Evolutionary conservation across 2,329 filamentous ascomycete species (phyloP).

Genomic region (Apiospora kogelbergensis): DNA sequence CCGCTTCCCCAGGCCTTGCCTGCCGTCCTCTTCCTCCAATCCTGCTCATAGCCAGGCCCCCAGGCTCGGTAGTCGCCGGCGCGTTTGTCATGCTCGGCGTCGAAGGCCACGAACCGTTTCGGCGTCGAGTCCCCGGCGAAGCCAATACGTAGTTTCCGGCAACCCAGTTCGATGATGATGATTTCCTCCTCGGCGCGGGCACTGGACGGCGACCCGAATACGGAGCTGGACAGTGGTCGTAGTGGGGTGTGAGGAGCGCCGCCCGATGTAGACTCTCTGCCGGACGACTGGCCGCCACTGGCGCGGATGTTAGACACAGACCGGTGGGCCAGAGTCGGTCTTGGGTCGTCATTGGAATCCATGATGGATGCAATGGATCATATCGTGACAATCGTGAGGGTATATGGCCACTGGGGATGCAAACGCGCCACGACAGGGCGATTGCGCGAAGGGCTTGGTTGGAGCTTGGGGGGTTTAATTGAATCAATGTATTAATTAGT

Average conservation of each 20-base stretch:
- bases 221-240: slow-evolving; percentile 50
- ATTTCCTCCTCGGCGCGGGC: slow-evolving; percentile 79
- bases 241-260: slow-evolving; percentile 61
- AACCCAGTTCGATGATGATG: slow-evolving; percentile 79
- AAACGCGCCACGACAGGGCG: neutral
- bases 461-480: neutral
- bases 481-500: neutral
- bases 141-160: slow-evolving; percentile 75
- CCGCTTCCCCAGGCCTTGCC: slow-evolving; percentile 60
- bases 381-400: neutral
- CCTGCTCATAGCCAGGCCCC: slow-evolving; percentile 51
- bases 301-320: slow-evolving; percentile 57
- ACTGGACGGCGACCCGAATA: slow-evolving; percentile 59
- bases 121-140: slow-evolving; percentile 83
- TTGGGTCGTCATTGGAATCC: slow-evolving; percentile 42
- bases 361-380: neutral
- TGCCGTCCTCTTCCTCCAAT: slow-evolving; percentile 46
- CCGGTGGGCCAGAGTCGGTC: slow-evolving; percentile 52
- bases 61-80: slow-evolving; percentile 80
- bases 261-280: slow-evolving; percentile 32
- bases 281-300: slow-evolving; percentile 33
- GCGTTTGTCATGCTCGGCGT: slow-evolving; percentile 73
- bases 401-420: neutral
- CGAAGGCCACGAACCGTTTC: slow-evolving; percentile 69
- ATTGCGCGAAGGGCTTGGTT: neutral